phyloP scores from a whole-genome alignment of 78 protist species.

The Dictyostelium firmibasis region DNA sequence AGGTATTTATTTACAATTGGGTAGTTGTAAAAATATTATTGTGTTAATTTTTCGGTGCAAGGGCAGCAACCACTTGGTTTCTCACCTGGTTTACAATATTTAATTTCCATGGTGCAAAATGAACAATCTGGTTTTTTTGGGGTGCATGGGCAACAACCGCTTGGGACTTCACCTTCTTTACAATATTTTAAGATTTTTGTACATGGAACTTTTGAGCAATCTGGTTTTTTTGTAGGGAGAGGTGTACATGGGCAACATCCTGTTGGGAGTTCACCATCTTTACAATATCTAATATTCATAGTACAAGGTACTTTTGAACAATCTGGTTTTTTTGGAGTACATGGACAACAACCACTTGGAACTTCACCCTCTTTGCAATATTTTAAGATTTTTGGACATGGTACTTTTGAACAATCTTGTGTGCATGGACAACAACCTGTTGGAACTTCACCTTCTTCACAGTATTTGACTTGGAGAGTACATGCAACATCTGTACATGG shows the following conservation, averaged over 20 bases:
- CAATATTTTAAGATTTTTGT: background rate
- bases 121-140: background rate
- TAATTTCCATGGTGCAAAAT: background rate
- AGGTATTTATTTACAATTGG: too few relatives aligned
- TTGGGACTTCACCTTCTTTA: background rate
- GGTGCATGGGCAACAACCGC: background rate
- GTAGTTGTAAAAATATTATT: too few relatives aligned
- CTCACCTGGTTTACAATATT: background rate
- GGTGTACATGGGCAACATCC: background rate
- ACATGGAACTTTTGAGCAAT: background rate
- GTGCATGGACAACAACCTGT: background rate
- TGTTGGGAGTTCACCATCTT: background rate
- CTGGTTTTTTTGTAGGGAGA: background rate
- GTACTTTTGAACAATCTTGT: background rate
- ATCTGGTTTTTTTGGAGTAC: background rate
- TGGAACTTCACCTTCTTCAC: background rate
- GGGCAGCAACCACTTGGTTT: background rate
- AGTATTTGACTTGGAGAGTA: background rate
- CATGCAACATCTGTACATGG: background rate
- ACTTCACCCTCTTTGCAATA: background rate
- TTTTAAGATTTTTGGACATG: background rate
- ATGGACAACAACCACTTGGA: background rate
- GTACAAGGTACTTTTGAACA: background rate
- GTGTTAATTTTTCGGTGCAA: background rate
- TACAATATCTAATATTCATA: background rate